These are phyloP conservation scores for Candida oleophila DNA, from an alignment of 805 yeast genomes.

Conservation along the genomic window DNA sequence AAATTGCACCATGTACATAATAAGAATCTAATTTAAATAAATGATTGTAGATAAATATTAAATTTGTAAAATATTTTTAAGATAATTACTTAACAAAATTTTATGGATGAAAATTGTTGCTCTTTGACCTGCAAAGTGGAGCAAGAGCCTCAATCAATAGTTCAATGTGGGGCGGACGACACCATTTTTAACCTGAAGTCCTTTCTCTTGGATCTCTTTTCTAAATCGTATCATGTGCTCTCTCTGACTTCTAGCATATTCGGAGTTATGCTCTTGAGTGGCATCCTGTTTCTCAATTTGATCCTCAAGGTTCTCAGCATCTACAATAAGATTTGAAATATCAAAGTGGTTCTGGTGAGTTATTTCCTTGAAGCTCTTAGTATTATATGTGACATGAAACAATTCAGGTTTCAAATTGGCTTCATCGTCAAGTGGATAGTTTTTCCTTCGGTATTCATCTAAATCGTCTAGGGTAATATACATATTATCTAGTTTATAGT, in stretches of 20 bases:
- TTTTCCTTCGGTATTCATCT: neutral
- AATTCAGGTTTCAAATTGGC: neutral
- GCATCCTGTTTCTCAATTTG: conserved; percentile 9
- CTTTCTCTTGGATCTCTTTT: conserved; percentile 22
- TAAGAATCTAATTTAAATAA: conserved; percentile 2
- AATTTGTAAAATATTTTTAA: too few species aligned
- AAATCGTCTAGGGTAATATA: neutral
- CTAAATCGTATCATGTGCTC: conserved; percentile 21
- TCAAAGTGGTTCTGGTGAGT: too few species aligned
- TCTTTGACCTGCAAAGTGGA: too few species aligned
- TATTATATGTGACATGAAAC: too few species aligned
- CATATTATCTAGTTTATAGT: too few species aligned
- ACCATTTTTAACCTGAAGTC: conserved; percentile 12
- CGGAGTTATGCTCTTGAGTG: conserved; percentile 8
- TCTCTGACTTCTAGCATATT: conserved; percentile 16
- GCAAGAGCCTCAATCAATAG: too few species aligned
- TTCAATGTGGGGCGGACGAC: neutral
- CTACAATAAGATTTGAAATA: conserved; percentile 2
- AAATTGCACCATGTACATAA: conserved; percentile 1
- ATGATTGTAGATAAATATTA: conserved; percentile 4
- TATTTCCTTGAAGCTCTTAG: too few species aligned
- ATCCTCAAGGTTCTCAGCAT: conserved; percentile 4
- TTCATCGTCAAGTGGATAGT: neutral
- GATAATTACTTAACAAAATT: too few species aligned
- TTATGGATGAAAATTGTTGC: too few species aligned